Base-by-base conservation (phyloP, 2,329 filamentous ascomycete species). In the Fusarium transvaalense region DNA sequence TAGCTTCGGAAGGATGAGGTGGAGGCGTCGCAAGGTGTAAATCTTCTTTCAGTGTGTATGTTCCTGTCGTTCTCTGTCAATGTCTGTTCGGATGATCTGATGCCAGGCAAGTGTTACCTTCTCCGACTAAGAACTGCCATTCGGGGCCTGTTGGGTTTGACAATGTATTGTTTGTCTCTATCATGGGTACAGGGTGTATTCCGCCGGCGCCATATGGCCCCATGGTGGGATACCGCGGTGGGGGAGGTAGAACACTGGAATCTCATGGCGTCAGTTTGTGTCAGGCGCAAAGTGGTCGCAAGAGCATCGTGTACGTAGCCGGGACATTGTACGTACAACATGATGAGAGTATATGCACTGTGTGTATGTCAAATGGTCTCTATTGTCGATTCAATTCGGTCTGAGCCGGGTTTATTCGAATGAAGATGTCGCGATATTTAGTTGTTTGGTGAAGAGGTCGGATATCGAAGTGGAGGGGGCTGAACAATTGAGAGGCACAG, bases 161-260 rank as follows among this genome's bases (percentile, higher is more conserved):
- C 65, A 99, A 83, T 38, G 89, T 91, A 78, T 98, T 99, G 80
- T 96, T 97, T 55, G 95, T 97, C 85, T 99, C 96, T 76, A 97
- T 91, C 79, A 97, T 88, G 37, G 92, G 91, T 37, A 88, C 84
- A 52, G 89, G 85, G 77, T 90, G 86, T 66, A 89, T 87, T 69
- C 88, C 88, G 56, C 90, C 86, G 69, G 88, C 88, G 72, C 91
- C 90, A 82, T 92, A 92, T 69, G 90, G 89, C 75, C 88, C 85
- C 75, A 88, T 86, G 70, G 89, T 88, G 58, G 92, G 91, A 83
- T 97, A 97, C 79, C 94, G 89, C 63, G 92, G 90, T 64, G 92
- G 93, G 67, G 94, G 94, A 63, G 94, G 93, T 74, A 97, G 86
- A 73, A 97, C 93, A 81, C 92, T 94, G 71, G 47, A 68, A 62